Evolutionary conservation across 2,329 filamentous ascomycete species (phyloP).

Genomic region (Sarocladium strictum): DNA sequence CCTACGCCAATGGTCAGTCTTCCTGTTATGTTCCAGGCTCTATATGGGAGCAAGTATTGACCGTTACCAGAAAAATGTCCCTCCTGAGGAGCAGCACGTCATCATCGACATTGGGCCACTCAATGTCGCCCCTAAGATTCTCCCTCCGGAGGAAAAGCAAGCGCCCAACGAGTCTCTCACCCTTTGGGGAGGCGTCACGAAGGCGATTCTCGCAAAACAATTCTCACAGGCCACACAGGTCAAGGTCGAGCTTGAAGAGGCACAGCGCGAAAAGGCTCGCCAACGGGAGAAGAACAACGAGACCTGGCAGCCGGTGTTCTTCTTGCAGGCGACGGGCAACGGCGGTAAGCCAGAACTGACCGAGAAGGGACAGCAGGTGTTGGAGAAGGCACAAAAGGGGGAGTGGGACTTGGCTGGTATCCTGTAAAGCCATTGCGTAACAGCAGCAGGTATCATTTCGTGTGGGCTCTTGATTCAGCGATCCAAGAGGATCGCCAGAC

Average conservation of each 20-base stretch:
- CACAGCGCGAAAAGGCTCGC: slow-evolving; percentile 77
- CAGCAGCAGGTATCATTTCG: not conserved
- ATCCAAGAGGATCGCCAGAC: not conserved
- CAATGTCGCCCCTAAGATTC: slow-evolving; percentile 67
- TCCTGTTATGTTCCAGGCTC: not conserved
- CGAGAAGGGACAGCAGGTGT: slow-evolving; percentile 44
- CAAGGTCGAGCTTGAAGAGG: slow-evolving; percentile 89
- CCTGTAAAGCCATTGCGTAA: slow-evolving; percentile 19
- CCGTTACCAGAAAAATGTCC: slow-evolving; percentile 31
- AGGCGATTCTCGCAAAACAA: slow-evolving; percentile 77
- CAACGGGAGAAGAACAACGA: slow-evolving; percentile 65
- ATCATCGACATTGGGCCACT: slow-evolving; percentile 88
- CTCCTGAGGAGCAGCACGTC: slow-evolving; percentile 57
- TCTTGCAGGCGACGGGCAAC: slow-evolving; percentile 55
- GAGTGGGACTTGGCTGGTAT: slow-evolving; percentile 46
- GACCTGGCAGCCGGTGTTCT: slow-evolving; percentile 84
- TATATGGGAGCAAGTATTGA: slow-evolving; percentile 4
- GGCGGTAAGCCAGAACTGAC: slow-evolving; percentile 50
- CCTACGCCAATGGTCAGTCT: slow-evolving; percentile 55
- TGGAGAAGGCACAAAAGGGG: slow-evolving; percentile 45
- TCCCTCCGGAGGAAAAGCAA: slow-evolving; percentile 73
- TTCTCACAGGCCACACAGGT: slow-evolving; percentile 77
- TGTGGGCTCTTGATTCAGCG: not conserved
- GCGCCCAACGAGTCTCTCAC: slow-evolving; percentile 83
- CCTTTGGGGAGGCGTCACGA: slow-evolving; percentile 83